Evolutionary conservation across 768 basidiomycete species (phyloP), one percentile per base, ranked within the genome.

Genomic region (Kwoniella mangroviensis): DNA sequence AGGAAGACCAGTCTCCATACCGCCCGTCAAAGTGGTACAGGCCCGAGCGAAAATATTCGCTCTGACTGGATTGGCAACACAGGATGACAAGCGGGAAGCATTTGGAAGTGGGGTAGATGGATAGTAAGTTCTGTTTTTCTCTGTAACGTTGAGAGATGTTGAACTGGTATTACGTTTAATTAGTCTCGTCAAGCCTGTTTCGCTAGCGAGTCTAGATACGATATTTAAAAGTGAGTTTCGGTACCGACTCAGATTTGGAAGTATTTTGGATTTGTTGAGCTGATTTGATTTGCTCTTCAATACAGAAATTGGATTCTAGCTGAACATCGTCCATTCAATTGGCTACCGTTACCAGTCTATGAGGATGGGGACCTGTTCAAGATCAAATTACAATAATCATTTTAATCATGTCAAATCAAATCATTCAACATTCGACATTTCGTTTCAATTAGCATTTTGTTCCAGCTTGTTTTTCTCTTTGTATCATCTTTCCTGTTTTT

Each of bases 31-130:
- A 24, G 74, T 73, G 19, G 57, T 79, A 0, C 74, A 73, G 61
- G 49, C 73, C 15, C 62, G 80, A 34, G 66, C 69, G 12, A 84
- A 81, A 68, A 94, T 97, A 62, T 85, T 97, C 56, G 95, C 94
- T 3, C 84, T 98, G 67, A 97, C 94, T 0, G 95, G 95, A 22
- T 91, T 93, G 89, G 95, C 95, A 19, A 93, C 94, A 9, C 83
- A 92, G 4, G 95, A 97, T 79, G 93, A 98, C 82, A 96, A 95
- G 82, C 87, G 92, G 24, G 87, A 88, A 74, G 95, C 95, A 0
- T 96, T 96, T 72, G 90, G 92, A 55, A 92, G 92, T 62, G 95
- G 95, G 0, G 93, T 98, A 61, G 92, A 97, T 73, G 94, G 95
- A 84, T 96, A 96, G 93, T 95, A 79, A 73, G 92, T 89, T n/a